Evolutionary conservation across 2,329 filamentous ascomycete genomes (phyloP), one percentile per base, ranked within the genome.

Genomic region (Fusarium camptoceras): DNA sequence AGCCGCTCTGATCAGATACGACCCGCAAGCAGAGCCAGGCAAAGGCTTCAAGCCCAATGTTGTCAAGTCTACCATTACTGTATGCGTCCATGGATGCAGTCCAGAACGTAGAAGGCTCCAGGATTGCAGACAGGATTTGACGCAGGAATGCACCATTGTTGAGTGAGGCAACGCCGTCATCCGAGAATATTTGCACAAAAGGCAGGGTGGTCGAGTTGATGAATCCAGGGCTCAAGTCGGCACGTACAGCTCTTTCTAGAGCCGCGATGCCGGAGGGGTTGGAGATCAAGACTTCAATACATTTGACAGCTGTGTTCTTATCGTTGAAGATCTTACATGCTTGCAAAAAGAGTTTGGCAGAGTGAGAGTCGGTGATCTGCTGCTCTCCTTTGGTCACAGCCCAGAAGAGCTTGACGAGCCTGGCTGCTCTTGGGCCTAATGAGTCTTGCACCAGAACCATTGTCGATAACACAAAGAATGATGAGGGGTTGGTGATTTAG

Each of bases 91-190:
- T 42, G 3, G 88, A 71, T 1, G 81, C 80, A 18, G 81, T 80
- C 88, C 88, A 90, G 15, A 89, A 80, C 0, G 84, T 85, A 0
- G 83, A 83, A 1, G 88, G 88, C 2, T 86, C 78, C 3, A 86
- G 76, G 5, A 90, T 78, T 1, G 78, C 76, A 0, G 89, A 73
- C 5, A 89, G 49, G 16, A 76, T 25, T 2, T 73, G 65, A 1
- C 57, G 58, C 12, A 76, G 66, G 3, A 76, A 76, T 6, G 25
- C 54, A 0, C 74, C 73, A 31, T 72, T 57, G 8, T 62, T 75
- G 6, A 76, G 55, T 4, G 69, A 37, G n/a, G 53, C 48, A 3
- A 75, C 66, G 2, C 59, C 60, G 1, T 67, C 54, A 3, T 73
- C 63, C 2, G 64, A 64, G 12, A 76, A 49, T 0, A 11, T 37